Evolutionary conservation across 495 filamentous ascomycete species (phyloP), one percentile per base, ranked within the genome.

Genomic region (Neurospora africana): DNA sequence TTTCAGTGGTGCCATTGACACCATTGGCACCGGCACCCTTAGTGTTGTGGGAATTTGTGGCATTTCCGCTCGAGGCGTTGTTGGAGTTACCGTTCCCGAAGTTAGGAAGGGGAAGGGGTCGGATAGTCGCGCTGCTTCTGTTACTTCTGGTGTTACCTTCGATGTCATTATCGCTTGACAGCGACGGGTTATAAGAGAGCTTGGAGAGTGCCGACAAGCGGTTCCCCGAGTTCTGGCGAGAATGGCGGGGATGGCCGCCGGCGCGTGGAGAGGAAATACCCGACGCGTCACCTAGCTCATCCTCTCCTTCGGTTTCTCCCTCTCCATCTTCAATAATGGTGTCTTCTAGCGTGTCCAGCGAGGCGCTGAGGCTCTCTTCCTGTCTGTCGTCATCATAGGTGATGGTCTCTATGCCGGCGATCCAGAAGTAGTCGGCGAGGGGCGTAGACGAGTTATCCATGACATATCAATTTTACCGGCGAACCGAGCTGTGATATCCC

Each of bases 391-490:
- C 87, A 71, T 86, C 83, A 79, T 89, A 90, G 58, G 87, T 85
- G 73, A 87, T 82, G 67, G 91, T 91, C 82, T 94, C 93, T 77
- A 97, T 89, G 81, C 95, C 95, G 75, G 92, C 93, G 74, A 99
- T 98, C 93, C 95, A 99, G 83, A 99, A 99, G 84, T 96, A 98
- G 81, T 99, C 95, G 79, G 95, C 95, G 73, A 99, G 89, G 74
- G 95, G 95, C 69, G 91, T 86, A 72, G 91, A 90, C 27, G 91
- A 86, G 79, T 78, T 81, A 70, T 86, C 86, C 86, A 88, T 88
- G 80, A 77, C 84, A 85, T 84, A 77, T 76, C 79, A 84, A 73
- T 69, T 75, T 72, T 58, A 73, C 53, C 69, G n/a, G 41, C 72
- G 39, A 38, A 44, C 69, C 37, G 17, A 38, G 30, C 19, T 8